phyloP scores from a whole-genome alignment of 139 green algal genomes.

The Chlamydomonas applanata region DNA sequence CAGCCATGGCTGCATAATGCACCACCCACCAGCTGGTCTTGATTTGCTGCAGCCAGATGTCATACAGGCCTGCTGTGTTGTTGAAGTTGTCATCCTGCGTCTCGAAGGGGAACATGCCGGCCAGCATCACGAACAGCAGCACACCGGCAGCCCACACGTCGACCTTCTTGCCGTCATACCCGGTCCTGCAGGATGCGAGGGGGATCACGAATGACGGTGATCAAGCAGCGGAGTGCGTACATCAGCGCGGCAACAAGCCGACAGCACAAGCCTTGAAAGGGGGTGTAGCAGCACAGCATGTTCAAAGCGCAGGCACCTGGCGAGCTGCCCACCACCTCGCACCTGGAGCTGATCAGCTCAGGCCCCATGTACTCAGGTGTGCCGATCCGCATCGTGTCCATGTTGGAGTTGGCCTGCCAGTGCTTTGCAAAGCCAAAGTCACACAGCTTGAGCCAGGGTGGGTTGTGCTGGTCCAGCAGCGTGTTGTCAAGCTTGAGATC shows the following conservation, averaged over 20 bases:
- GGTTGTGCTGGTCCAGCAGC: slow-evolving; percentile 54
- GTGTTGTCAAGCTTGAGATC: slow-evolving; percentile 73
- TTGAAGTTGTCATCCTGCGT: slow-evolving; percentile 65
- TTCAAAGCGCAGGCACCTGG: too few relatives aligned
- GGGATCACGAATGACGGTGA: background rate
- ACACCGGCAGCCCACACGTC: slow-evolving; percentile 62
- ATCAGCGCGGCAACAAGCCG: too few relatives aligned
- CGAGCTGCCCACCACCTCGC: background rate
- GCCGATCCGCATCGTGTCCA: slow-evolving; percentile 52
- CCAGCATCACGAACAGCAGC: slow-evolving; percentile 73
- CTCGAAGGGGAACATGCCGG: slow-evolving; percentile 88
- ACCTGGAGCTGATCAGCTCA: slow-evolving; percentile 38
- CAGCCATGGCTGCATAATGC: background rate
- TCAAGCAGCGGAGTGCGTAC: too few relatives aligned
- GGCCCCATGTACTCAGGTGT: slow-evolving; percentile 52
- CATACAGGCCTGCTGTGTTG: slow-evolving; percentile 55
- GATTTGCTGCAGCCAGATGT: slow-evolving; percentile 62
- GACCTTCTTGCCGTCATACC: slow-evolving; percentile 55
- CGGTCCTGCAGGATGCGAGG: slow-evolving; percentile 32
- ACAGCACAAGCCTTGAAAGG: too few relatives aligned
- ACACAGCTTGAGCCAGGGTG: slow-evolving; percentile 64
- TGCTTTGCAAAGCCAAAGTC: slow-evolving; percentile 73
- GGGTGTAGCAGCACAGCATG: too few relatives aligned
- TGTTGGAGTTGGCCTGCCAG: slow-evolving; percentile 58
- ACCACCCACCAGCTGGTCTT: slow-evolving; percentile 55